Evolutionary conservation across 208 protist genomes (phyloP).

Genomic region (Trichomonas tenax): DNA sequence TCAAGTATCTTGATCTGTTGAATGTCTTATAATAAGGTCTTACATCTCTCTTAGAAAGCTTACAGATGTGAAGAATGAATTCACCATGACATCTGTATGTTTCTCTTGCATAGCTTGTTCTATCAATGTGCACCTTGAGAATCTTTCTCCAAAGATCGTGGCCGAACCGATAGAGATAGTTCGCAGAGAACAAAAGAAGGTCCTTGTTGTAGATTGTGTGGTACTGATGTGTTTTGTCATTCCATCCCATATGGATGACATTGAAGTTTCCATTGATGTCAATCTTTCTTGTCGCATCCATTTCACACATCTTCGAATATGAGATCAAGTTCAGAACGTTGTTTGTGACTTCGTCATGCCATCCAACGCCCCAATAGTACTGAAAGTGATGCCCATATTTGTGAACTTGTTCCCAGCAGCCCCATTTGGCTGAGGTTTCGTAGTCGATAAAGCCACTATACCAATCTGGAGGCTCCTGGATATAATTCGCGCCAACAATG

Average conservation of each 20-base stretch:
- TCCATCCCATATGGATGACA: background rate
- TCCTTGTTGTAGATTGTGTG: background rate
- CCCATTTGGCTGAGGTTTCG: background rate
- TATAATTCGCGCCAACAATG: background rate
- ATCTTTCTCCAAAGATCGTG: background rate
- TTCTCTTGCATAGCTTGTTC: background rate
- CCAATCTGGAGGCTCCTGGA: background rate
- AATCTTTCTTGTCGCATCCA: background rate
- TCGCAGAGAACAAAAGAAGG: background rate
- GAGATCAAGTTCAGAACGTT: background rate
- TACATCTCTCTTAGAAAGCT: background rate
- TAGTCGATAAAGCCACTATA: no score
- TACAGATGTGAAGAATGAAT: background rate
- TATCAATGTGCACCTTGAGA: background rate
- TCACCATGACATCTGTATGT: background rate
- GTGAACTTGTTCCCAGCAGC: background rate
- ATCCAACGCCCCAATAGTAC: background rate
- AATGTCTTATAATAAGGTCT: background rate
- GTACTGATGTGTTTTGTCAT: background rate
- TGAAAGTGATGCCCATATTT: background rate
- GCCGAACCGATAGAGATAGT: background rate
- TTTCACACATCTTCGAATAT: background rate
- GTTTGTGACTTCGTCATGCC: background rate
- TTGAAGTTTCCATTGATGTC: background rate
- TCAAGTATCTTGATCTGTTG: background rate